A percentile compares a stretch with the other conserved stretches of the same genome.
These are phyloP conservation scores for Artemisia tridentata DNA, from an alignment of 129 eudicot species.

Conservation along the genomic window DNA sequence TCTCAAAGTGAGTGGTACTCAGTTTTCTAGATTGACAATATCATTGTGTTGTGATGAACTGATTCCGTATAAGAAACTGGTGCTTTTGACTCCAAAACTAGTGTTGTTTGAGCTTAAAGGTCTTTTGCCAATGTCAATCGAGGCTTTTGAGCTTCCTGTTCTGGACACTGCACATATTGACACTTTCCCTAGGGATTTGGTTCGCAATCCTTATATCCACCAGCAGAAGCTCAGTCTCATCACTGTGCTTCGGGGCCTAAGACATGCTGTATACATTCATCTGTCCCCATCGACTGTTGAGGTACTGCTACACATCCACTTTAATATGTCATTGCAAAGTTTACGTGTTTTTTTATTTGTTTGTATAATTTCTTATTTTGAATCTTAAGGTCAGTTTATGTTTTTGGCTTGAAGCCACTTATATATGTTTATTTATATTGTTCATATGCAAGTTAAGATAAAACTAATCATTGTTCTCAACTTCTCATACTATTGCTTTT, in stretches of 20 bases:
- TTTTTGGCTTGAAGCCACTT: too few species aligned
- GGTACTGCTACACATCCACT: conserved; percentile 11
- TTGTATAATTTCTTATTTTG: too few species aligned
- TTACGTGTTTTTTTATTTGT: not conserved
- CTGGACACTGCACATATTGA: conserved; percentile 17
- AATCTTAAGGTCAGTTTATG: too few species aligned
- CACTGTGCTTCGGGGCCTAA: conserved; percentile 2
- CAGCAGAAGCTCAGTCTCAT: conserved; percentile 21
- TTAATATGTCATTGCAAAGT: not conserved
- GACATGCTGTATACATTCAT: conserved; percentile 12
- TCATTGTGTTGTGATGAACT: too few species aligned
- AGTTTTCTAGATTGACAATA: conserved; percentile 18
- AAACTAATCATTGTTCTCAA: too few species aligned
- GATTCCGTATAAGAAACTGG: conserved; percentile 12
- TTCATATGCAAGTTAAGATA: too few species aligned
- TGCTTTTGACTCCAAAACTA: conserved; percentile 24
- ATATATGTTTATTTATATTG: too few species aligned
- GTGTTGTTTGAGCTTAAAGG: conserved; percentile 21
- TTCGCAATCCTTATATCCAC: not conserved
- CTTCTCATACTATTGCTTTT: too few species aligned
- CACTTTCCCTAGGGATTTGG: not conserved
- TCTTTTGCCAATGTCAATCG: conserved; percentile 16
- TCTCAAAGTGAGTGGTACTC: conserved; percentile 13
- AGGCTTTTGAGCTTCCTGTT: conserved; percentile 16
- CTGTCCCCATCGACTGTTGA: conserved; percentile 19